Base-by-base conservation (phyloP, 371 early-diverging fungal genomes). In the Apophysomyces variabilis region DNA sequence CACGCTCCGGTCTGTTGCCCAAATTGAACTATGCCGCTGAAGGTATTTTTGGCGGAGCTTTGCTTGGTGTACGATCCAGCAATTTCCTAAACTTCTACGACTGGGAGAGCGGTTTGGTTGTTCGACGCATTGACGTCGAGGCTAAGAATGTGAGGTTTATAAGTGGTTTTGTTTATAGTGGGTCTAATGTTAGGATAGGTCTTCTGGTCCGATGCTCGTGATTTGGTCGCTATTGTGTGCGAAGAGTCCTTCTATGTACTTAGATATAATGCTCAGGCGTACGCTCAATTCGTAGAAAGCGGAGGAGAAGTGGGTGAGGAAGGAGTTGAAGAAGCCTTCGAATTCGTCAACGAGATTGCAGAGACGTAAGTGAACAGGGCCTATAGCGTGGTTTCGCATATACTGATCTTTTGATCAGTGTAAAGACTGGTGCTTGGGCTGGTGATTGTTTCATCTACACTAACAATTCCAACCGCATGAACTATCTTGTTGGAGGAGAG, bases 371-470 rank as follows among this genome's bases (percentile, higher is more conserved):
- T 62, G 32, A 26, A 26, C 32, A 3, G 32, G 3, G 32, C 32
- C 32, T 26, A 26, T 26, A 26, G 32, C 32, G 32, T 26, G 32
- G 32, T 26, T 26, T 26, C 32, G 3, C 32, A 26, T 26, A 26
- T 26, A 26, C 32, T 26, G 32, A 26, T 46, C 12, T 38, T 71
- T 35, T 58, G 12, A 50, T 6, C 67, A 89, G 90, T 62, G 89
- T 98, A 45, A 89, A 89, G 72, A 95, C 96, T 3, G 99, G 96
- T 36, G 86, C 87, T 66, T 99, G 99, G 99, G 95, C 97, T 63
- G 99, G 98, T 35, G 97, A 97, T 78, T 97, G 99, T 78, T 96
- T 99, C 74, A 95, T 99, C 66, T 98, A 96, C 82, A 93, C 96
- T 50, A 95, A 92, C 73, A 74, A 87, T 13, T 81, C 89, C 62